These are phyloP conservation scores for Cordyceps sp. DNA, from an alignment of 2,329 filamentous ascomycete species.

Conservation along the genomic window DNA sequence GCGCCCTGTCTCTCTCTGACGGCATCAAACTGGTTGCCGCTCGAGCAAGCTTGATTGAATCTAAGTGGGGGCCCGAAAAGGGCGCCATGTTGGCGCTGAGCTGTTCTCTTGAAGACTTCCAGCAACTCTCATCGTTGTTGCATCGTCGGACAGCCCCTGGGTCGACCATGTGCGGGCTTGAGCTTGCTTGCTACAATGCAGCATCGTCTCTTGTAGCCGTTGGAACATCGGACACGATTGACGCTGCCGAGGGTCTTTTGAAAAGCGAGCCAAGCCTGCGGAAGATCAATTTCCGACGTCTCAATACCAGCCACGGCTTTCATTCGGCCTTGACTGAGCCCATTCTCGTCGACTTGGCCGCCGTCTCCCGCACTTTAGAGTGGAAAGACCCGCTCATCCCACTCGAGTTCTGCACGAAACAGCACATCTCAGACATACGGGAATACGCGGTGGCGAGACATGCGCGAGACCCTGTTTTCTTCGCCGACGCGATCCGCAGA, in stretches of 20 bases:
- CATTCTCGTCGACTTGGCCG: constrained; percentile 1
- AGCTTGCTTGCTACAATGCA: constrained; percentile 18
- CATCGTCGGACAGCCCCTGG: neutral
- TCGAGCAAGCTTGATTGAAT: constrained; percentile 15
- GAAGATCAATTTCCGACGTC: no score
- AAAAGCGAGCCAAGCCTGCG: no score
- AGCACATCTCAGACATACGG: constrained; percentile 3
- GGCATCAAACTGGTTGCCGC: constrained; percentile 12
- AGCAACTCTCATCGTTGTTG: neutral
- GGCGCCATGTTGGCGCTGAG: constrained; percentile 15
- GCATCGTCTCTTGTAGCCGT: constrained; percentile 13
- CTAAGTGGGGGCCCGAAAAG: constrained; percentile 15
- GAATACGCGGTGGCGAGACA: constrained; percentile 10
- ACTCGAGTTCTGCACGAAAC: constrained; percentile 3
- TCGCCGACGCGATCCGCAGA: constrained; percentile 12
- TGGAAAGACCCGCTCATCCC: constrained; percentile 3
- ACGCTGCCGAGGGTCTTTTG: neutral
- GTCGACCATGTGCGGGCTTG: neutral
- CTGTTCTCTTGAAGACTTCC: neutral
- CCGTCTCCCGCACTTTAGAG: no score
- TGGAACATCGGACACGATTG: constrained; percentile 10
- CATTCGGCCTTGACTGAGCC: constrained; percentile 3
- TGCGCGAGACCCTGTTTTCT: constrained; percentile 16
- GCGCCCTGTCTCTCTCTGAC: constrained; percentile 13
- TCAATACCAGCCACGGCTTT: constrained; percentile 5